Base-by-base conservation (phyloP, 2,329 filamentous ascomycete species). In the Fusarium zealandicum region DNA sequence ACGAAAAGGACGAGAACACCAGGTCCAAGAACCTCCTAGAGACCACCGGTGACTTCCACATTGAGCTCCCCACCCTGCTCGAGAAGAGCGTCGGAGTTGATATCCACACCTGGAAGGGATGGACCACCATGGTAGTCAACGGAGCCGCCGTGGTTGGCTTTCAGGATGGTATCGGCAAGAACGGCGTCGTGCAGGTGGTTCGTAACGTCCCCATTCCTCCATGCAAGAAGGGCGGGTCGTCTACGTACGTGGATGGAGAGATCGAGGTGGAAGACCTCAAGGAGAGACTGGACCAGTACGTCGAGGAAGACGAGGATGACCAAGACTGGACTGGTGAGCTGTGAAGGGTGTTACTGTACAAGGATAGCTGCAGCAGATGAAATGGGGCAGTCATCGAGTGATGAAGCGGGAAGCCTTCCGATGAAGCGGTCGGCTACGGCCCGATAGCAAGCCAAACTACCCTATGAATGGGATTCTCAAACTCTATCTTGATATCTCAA, bases 181-280 rank as follows among this genome's bases (percentile, higher is more conserved):
- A 96, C 69, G 93, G 93, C 27, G 92, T 93, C 12, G 83, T 96
- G 31, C 93, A 96, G 51, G 86, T 93, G 13, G 79, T 95, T 0
- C 80, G 82, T 40, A 81, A 81, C 51, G 85, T 96, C 0, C 75
- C 96, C 51, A 85, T 97, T 59, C 93, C 93, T 35, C 90, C 92
- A 2, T 86, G 83, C 73, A 80, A 67, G 18, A 57, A 54, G 41
- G 48, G 59, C 0, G 43, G 50, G 33, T 43, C 59, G 4, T 36
- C 50, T 14, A 43, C 18, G 10, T 14, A 59, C 9, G 30, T 44
- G 3, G 41, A 54, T 10, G 61, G 60, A 2, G 63, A 64, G 27
- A 68, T 73, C 11, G 66, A 59, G 1, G 64, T 72, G 5, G 64
- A 70, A 17, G 69, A 72, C 1, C 51, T 74, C 1, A 69, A 64